A percentile compares a stretch with the other conserved stretches of the same genome.
phyloP scores from a whole-genome alignment of 2,329 filamentous ascomycete genomes.

The Leptosphaerulina australis region DNA sequence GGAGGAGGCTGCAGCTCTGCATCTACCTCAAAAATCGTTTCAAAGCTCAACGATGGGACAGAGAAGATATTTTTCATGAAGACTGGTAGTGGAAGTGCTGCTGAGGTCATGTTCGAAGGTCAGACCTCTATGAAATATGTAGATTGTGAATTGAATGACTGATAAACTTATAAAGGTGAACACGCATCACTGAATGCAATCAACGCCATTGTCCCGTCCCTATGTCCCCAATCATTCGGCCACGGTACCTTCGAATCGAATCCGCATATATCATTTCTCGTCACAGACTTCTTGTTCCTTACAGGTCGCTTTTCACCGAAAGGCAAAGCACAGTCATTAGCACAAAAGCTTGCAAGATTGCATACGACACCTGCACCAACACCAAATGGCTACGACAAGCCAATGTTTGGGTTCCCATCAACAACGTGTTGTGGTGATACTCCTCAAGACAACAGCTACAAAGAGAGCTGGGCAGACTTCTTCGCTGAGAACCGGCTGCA shows the following conservation, averaged over 20 bases:
- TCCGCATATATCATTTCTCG: constrained; percentile 61
- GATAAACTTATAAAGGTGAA: constrained; percentile 64
- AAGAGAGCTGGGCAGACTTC: constrained; percentile 79
- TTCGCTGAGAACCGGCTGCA: constrained; percentile 78
- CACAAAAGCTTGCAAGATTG: constrained; percentile 76
- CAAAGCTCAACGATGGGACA: constrained; percentile 55
- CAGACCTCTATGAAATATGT: background rate
- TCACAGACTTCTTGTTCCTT: constrained; percentile 79
- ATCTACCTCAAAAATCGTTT: constrained; percentile 67
- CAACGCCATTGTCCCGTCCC: constrained; percentile 69
- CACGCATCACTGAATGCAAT: constrained; percentile 85
- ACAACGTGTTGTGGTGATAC: constrained; percentile 87
- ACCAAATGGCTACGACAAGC: constrained; percentile 62
- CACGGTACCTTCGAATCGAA: constrained; percentile 64
- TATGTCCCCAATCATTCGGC: constrained; percentile 78
- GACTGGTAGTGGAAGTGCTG: constrained; percentile 64
- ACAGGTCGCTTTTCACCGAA: constrained; percentile 34
- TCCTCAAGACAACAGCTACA: constrained; percentile 77
- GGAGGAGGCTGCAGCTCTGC: constrained; percentile 69
- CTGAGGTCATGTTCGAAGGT: constrained; percentile 74
- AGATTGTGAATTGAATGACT: constrained; percentile 5
- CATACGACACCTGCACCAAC: constrained; percentile 76
- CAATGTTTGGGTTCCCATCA: constrained; percentile 82
- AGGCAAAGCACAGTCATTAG: constrained; percentile 60
- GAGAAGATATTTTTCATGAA: constrained; percentile 73